Evolutionary conservation across 441 rosid genomes (phyloP), one percentile per base, ranked within the genome.

Genomic region (California macrophylla): DNA sequence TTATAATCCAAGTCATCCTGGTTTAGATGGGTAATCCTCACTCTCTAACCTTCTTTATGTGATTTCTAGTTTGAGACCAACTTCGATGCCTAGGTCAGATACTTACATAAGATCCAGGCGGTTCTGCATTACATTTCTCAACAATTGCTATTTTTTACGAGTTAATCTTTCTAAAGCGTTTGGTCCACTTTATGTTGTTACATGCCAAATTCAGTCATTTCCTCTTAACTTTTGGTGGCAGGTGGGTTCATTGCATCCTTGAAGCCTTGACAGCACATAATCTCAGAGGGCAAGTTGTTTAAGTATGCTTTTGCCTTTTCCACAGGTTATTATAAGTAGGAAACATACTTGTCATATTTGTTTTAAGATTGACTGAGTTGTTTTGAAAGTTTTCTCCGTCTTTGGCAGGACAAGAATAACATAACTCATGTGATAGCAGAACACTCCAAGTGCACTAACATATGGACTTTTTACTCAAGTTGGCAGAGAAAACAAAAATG

Each of bases 191-290:
- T 6, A 38, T 38, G 45, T 38, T 38, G 12, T 13, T 38, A 7
- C 40, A 34, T 3, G 40, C 40, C 40, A 8, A 38, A 6, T 1
- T 38, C 30, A 62, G 3, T 23, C 28, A 25, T 25, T 5, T 58
- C 5, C 26, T 47, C 6, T 30, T 72, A 75, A 9, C 70, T 28
- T 60, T 30, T 64, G 54, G 60, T 77, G 72, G 78, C 85, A 92
- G 98, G 80, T 90, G 98, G 98, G 86, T 90, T 6, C 81, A 69
- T 70, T 87, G 96, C 83, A 86, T 90, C 71, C 80, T 81, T 73
- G 91, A 89, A 81, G 96, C 97, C 74, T 74, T 90, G 82, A 72
- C 67, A 66, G 80, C 82, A 76, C 84, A 81, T 70, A 70, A 78
- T 69, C 74, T 45, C 24, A 40, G 75, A 81, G 81, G 62, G 56